Conservation (phyloP, 768 basidiomycete genomes). For the Ramaria sp. region DNA sequence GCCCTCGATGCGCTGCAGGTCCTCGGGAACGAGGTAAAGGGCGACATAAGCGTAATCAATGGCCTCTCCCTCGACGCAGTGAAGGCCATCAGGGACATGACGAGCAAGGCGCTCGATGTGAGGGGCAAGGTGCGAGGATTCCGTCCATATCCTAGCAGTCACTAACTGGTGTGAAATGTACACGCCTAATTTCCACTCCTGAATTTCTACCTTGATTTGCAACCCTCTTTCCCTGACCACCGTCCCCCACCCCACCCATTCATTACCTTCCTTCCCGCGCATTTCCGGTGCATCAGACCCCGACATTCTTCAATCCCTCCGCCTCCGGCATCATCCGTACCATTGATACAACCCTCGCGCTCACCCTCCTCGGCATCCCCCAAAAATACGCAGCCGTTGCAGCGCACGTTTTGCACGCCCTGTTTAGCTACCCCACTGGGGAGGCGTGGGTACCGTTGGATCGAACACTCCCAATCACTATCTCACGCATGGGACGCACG, state of each 20-base stretch:
- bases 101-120: slow-evolving; percentile 15
- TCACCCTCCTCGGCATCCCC: slow-evolving; percentile 16
- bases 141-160: no score
- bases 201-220: no score
- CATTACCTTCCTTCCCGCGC: no score
- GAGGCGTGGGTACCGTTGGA: slow-evolving; percentile 14
- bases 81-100: slow-evolving; percentile 13
- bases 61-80: slow-evolving; percentile 17
- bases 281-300: neutral
- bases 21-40: slow-evolving; percentile 13
- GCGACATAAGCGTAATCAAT: slow-evolving; percentile 14
- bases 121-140: slow-evolving; percentile 11
- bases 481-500: slow-evolving; percentile 15
- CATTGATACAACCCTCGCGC: slow-evolving; percentile 15
- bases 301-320: slow-evolving; percentile 19
- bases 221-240: no score
- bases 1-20: slow-evolving; percentile 16
- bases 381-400: slow-evolving; percentile 14
- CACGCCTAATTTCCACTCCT: no score
- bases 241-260: no score
- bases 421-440: slow-evolving; percentile 17
- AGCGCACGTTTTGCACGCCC: slow-evolving; percentile 16
- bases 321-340: slow-evolving; percentile 16
- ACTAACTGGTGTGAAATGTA: no score
- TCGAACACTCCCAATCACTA: slow-evolving; percentile 14